phyloP scores from a whole-genome alignment of 805 yeast species.

The Hanseniaspora pseudoguilliermondii region DNA sequence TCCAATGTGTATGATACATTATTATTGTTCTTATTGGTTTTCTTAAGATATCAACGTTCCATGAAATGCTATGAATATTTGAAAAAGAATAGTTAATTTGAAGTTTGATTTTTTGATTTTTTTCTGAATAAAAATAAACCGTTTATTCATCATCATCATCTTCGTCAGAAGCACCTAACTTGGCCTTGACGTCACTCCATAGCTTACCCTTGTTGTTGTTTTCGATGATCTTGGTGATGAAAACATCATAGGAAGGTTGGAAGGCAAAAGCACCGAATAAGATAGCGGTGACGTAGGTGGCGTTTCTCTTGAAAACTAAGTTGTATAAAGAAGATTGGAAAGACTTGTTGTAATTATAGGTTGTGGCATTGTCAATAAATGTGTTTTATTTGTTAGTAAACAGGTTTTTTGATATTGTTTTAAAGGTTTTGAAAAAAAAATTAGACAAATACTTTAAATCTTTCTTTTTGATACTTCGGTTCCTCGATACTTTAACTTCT shows the following conservation, averaged over 20 bases:
- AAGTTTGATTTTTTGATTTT: background rate
- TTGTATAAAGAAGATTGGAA: constrained; percentile 44
- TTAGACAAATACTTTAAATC: too few species aligned
- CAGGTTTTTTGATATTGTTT: too few species aligned
- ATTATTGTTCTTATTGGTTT: too few species aligned
- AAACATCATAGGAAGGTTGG: constrained; percentile 62
- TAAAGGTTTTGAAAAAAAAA: too few species aligned
- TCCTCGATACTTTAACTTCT: too few species aligned
- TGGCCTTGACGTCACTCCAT: constrained; percentile 67
- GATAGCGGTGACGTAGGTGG: constrained; percentile 70
- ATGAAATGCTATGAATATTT: too few species aligned
- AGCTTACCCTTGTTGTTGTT: constrained; percentile 72
- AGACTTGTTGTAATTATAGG: constrained; percentile 20
- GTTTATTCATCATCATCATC: constrained; percentile 41
- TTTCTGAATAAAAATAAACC: background rate
- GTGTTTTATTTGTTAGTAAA: constrained; percentile 7
- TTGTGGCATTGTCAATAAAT: background rate
- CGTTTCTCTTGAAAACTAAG: constrained; percentile 75
- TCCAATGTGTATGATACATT: too few species aligned
- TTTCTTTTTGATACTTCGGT: too few species aligned
- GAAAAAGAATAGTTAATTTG: background rate
- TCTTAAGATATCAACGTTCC: too few species aligned
- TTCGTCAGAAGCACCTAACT: constrained; percentile 43
- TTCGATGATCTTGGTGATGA: constrained; percentile 59
- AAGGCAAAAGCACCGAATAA: constrained; percentile 76